A percentile compares a stretch with the other conserved stretches of the same genome.
phyloP scores from a whole-genome alignment of 2,329 filamentous ascomycete genomes.

The Aspergillus neotritici region DNA sequence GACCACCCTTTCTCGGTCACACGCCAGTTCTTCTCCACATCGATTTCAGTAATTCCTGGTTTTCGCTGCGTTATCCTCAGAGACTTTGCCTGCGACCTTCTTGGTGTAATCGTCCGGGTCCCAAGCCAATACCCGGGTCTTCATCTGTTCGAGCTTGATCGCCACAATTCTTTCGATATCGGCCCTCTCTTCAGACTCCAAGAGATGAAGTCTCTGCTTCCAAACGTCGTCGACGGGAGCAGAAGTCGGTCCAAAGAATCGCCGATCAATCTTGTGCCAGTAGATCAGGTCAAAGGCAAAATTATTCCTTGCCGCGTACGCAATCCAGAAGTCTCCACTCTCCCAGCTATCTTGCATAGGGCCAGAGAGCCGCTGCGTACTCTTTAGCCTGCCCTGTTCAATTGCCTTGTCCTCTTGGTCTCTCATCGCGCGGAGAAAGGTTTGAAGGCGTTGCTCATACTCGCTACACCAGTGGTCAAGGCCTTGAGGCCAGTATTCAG shows the following conservation, averaged over 20 bases:
- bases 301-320: constrained; percentile 5
- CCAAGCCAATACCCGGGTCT: constrained; percentile 8
- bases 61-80: too few species aligned
- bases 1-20: too few species aligned
- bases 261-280: constrained; percentile 9
- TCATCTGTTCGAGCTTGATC: constrained; percentile 8
- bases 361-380: constrained; percentile 11
- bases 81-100: too few species aligned
- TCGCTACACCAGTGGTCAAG: constrained; percentile 13
- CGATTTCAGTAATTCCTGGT: too few species aligned
- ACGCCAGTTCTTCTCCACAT: too few species aligned
- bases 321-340: constrained; percentile 11
- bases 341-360: constrained; percentile 8
- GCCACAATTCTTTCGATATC: constrained; percentile 8
- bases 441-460: constrained; percentile 10
- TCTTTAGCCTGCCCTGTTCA: constrained; percentile 1
- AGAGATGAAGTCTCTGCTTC: constrained; percentile 7
- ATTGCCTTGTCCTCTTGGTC: constrained; percentile 10
- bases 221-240: constrained; percentile 2
- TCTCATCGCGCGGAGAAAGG: constrained; percentile 12
- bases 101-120: constrained; percentile 10
- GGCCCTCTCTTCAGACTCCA: constrained; percentile 4
- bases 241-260: constrained; percentile 5
- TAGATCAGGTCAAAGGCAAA: constrained; percentile 12
- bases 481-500: constrained; percentile 15